phyloP scores from a whole-genome alignment of 2,329 filamentous ascomycete genomes.

The Ophiostoma sp. region DNA sequence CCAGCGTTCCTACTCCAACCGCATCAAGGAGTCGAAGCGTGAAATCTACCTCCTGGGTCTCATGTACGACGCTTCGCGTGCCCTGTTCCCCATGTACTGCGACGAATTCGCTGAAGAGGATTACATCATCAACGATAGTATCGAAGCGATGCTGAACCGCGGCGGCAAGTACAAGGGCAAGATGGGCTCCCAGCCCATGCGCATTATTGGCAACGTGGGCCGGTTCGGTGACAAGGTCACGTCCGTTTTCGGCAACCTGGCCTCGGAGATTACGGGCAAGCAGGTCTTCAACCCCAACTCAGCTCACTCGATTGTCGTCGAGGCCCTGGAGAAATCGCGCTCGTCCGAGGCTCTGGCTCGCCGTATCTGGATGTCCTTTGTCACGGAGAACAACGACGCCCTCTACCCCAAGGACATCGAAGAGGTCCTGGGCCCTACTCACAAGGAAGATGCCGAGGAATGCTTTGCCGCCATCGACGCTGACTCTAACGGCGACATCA shows the following conservation, averaged over 20 bases:
- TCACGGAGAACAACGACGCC: slow-evolving; percentile 78
- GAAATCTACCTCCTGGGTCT: slow-evolving; percentile 75
- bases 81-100: slow-evolving; percentile 88
- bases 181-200: slow-evolving; percentile 65
- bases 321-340: slow-evolving; percentile 77
- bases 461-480: slow-evolving; percentile 75
- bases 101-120: slow-evolving; percentile 87
- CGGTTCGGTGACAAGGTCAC: slow-evolving; percentile 90
- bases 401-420: slow-evolving; percentile 74
- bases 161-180: slow-evolving; percentile 35
- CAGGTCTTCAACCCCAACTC: slow-evolving; percentile 90
- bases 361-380: slow-evolving; percentile 97
- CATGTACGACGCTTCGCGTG: slow-evolving; percentile 83
- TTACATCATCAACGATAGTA: slow-evolving; percentile 80
- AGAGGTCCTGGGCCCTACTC: slow-evolving; percentile 75
- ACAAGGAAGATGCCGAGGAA: slow-evolving; percentile 75
- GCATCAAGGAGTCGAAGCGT: slow-evolving; percentile 85
- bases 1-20: slow-evolving; percentile 71
- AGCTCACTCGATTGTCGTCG: slow-evolving; percentile 80
- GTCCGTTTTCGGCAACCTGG: slow-evolving; percentile 85
- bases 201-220: slow-evolving; percentile 66
- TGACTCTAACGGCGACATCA: slow-evolving; percentile 90
- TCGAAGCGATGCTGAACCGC: slow-evolving; percentile 56
- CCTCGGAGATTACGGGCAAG: slow-evolving; percentile 91
- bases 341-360: slow-evolving; percentile 89